These are phyloP conservation scores for Barnettozyma wickerhamii DNA, from an alignment of 805 yeast genomes.

Conservation along the genomic window DNA sequence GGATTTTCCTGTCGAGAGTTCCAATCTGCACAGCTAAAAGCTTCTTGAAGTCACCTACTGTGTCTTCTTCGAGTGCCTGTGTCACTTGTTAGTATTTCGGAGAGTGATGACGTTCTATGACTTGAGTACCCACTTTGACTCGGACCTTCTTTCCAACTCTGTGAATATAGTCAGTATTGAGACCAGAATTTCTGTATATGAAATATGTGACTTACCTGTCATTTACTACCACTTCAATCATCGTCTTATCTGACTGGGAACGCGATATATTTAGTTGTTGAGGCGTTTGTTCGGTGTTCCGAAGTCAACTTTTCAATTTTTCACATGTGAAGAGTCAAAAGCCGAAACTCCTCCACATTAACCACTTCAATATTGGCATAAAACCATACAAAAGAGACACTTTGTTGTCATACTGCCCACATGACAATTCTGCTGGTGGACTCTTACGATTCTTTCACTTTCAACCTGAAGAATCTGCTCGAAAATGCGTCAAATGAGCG, in stretches of 20 bases:
- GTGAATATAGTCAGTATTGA: conserved; percentile 13
- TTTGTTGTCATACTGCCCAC: background rate
- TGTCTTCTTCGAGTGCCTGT: conserved; percentile 72
- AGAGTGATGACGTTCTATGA: background rate
- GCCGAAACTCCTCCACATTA: no score
- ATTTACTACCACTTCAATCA: conserved; percentile 72
- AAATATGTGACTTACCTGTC: conserved; percentile 43
- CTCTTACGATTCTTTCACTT: conserved; percentile 94
- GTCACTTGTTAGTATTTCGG: background rate
- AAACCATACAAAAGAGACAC: no score
- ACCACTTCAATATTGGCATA: no score
- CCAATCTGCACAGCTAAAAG: conserved; percentile 82
- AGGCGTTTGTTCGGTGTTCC: no score
- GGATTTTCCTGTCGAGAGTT: conserved; percentile 54
- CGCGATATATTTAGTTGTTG: no score
- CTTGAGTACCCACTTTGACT: conserved; percentile 47
- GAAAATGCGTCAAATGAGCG: conserved; percentile 41
- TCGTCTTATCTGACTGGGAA: no score
- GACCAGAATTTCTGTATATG: no score
- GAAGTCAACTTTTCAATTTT: no score
- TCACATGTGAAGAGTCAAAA: background rate
- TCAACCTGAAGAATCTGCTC: conserved; percentile 65
- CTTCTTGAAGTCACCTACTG: conserved; percentile 86
- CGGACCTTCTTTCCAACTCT: conserved; percentile 82
- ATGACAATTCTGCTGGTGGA: conserved; percentile 71